Conservation (phyloP, 495 filamentous ascomycete genomes). For the Thozetella sp. region DNA sequence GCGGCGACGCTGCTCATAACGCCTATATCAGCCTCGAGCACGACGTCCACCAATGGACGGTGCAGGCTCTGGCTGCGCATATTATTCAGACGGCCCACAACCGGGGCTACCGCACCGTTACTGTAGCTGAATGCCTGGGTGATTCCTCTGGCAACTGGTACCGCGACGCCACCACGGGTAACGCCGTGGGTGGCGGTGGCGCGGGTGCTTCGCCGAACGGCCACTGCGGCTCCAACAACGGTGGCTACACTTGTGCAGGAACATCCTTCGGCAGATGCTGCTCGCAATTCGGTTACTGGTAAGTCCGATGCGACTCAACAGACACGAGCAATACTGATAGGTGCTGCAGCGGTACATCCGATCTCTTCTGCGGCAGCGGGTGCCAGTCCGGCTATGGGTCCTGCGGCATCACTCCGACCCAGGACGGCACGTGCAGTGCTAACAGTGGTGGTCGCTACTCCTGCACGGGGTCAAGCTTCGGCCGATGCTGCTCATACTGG, state of each 20-base stretch:
- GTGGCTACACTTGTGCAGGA: too few relatives aligned
- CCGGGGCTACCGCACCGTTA: constrained; percentile 48
- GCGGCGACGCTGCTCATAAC: constrained; percentile 29
- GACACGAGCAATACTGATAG: too few relatives aligned
- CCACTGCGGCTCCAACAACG: too few relatives aligned
- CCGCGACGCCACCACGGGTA: constrained; percentile 19
- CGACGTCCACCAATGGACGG: constrained; percentile 67
- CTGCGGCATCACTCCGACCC: constrained; percentile 9
- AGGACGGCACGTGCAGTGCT: constrained; percentile 18
- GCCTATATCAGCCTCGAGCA: constrained; percentile 49
- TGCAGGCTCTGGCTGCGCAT: constrained; percentile 60
- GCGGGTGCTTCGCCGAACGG: too few relatives aligned
- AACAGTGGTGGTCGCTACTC: constrained; percentile 12
- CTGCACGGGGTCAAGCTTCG: constrained; percentile 17
- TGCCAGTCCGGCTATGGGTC: not conserved
- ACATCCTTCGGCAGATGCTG: too few relatives aligned
- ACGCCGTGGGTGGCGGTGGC: constrained; percentile 3
- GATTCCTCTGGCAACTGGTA: constrained; percentile 46
- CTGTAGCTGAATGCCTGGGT: constrained; percentile 37
- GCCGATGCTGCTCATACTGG: constrained; percentile 26
- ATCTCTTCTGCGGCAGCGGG: not conserved
- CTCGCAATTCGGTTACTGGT: too few relatives aligned
- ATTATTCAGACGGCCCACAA: constrained; percentile 52
- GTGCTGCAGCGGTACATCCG: constrained; percentile 4
- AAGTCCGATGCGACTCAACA: too few relatives aligned